These are phyloP conservation scores for Sungouiozyma ichnusensis DNA, from an alignment of 805 yeast species.

Conservation along the genomic window DNA sequence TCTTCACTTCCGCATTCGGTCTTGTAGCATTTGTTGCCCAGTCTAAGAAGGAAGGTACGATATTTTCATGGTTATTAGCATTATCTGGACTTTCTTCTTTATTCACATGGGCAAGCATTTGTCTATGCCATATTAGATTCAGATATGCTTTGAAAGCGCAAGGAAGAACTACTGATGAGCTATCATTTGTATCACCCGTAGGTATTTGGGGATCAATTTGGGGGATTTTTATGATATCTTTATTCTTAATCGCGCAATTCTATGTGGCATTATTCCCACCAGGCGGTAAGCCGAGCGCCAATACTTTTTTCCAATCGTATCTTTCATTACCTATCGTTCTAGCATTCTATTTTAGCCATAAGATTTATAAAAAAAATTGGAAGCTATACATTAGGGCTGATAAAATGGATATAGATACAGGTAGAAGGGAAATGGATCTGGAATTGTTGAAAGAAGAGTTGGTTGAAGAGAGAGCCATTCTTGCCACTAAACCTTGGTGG, in stretches of 20 bases:
- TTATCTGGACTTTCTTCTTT: slow-evolving; percentile 52
- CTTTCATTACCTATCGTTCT: slow-evolving; percentile 55
- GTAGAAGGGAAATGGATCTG: slow-evolving; percentile 48
- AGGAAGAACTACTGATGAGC: slow-evolving; percentile 44
- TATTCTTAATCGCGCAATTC: slow-evolving; percentile 66
- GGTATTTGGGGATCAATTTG: slow-evolving; percentile 60
- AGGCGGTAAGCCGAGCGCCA: slow-evolving; percentile 41
- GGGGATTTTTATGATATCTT: slow-evolving; percentile 46
- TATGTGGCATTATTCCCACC: slow-evolving; percentile 74
- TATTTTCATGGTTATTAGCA: slow-evolving; percentile 56
- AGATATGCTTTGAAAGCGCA: slow-evolving; percentile 54
- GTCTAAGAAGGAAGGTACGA: slow-evolving; percentile 40
- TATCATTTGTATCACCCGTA: slow-evolving; percentile 49
- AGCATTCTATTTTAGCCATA: slow-evolving; percentile 47
- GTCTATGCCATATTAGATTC: slow-evolving; percentile 49
- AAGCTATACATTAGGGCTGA: slow-evolving; percentile 33
- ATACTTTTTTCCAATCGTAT: slow-evolving; percentile 53
- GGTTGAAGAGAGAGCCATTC: slow-evolving; percentile 39
- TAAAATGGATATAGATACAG: slow-evolving; percentile 53
- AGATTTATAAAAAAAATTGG: slow-evolving; percentile 39
- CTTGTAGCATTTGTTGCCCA: slow-evolving; percentile 49
- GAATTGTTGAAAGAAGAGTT: slow-evolving; percentile 43
- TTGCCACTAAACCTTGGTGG: slow-evolving; percentile 37
- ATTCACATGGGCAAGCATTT: slow-evolving; percentile 54
- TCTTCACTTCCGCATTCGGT: slow-evolving; percentile 44